Conservation (phyloP, 352 stramenopile genomes). For the Globisporangium orthogonon region DNA sequence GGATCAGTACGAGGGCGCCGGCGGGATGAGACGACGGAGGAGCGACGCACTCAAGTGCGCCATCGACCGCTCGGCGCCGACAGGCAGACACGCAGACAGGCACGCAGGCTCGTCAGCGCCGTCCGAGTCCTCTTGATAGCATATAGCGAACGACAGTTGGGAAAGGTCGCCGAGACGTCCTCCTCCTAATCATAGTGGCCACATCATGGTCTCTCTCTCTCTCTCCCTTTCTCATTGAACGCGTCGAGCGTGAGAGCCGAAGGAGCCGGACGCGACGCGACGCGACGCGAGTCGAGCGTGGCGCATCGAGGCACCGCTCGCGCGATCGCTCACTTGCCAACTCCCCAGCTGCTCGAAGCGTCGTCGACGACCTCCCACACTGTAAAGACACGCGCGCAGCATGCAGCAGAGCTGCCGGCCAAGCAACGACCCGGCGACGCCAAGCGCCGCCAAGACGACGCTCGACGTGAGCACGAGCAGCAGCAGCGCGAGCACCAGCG, state of each 20-base stretch:
- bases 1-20: not conserved
- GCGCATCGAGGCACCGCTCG: no score
- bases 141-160: not conserved
- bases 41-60: slow-evolving; percentile 2
- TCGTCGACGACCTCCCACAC: not conserved
- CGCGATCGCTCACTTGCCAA: not conserved
- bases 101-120: no score
- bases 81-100: no score
- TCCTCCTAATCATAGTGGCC: no score
- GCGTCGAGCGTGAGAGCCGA: no score
- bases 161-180: no score
- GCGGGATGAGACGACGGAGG: not conserved
- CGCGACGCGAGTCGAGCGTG: no score
- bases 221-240: no score
- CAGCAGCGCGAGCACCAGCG: not conserved
- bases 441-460: not conserved
- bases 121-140: not conserved
- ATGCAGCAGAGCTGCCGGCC: not conserved
- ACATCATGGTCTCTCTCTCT: no score
- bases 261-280: no score
- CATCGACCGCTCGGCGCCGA: not conserved
- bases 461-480: not conserved
- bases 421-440: not conserved
- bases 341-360: not conserved
- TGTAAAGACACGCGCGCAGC: not conserved